Conservation (phyloP, 2,329 filamentous ascomycete species). For the Aspergillus alliaceus region DNA sequence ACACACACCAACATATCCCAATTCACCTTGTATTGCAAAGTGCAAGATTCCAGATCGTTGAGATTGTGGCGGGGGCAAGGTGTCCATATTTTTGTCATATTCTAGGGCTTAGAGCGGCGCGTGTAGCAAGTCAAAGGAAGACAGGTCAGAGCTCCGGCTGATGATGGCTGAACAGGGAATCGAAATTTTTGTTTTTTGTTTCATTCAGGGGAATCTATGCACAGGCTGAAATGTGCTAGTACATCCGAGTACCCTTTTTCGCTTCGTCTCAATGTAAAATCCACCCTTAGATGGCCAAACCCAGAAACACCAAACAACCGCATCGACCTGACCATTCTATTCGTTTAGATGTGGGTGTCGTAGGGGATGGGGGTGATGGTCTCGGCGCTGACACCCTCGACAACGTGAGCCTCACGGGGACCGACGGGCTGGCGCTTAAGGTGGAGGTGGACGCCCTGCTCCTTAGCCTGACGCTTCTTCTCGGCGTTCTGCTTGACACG, state of each 20-base stretch:
- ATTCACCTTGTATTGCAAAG: neutral
- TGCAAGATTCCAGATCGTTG: neutral
- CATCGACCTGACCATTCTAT: conserved; percentile 35
- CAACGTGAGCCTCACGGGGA: conserved; percentile 77
- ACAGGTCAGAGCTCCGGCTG: neutral
- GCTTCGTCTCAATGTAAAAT: conserved; percentile 42
- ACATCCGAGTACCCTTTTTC: conserved; percentile 38
- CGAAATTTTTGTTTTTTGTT: conserved; percentile 41
- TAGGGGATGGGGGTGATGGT: conserved; percentile 89
- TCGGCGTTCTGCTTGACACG: conserved; percentile 95
- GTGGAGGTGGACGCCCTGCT: conserved; percentile 79
- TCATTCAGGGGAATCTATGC: conserved; percentile 48
- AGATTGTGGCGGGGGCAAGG: neutral
- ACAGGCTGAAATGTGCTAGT: conserved; percentile 40
- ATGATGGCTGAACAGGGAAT: conserved; percentile 20
- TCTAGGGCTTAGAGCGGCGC: neutral
- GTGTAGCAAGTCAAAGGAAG: neutral
- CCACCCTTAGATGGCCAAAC: conserved; percentile 33
- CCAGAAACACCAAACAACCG: conserved; percentile 42
- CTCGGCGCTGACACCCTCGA: conserved; percentile 86
- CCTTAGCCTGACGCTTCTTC: conserved; percentile 90
- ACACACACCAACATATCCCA: neutral
- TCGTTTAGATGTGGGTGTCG: conserved; percentile 92
- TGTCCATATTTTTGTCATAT: neutral
- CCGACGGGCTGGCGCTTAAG: conserved; percentile 85